These are phyloP conservation scores for Sparassis latifolia DNA, from an alignment of 1,284 basidiomycete species.

Conservation along the genomic window DNA sequence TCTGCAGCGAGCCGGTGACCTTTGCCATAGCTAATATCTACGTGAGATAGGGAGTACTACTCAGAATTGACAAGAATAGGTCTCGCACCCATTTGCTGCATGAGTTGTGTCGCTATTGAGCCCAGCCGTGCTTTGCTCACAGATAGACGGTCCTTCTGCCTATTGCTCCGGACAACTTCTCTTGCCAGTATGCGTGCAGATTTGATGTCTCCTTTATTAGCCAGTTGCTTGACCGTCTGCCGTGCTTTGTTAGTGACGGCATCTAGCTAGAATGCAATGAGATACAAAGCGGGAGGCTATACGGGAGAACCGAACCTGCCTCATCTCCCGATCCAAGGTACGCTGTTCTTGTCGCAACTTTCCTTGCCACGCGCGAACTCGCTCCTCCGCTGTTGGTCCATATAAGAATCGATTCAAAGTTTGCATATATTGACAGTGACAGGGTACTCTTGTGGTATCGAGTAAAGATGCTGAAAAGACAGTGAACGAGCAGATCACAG, in stretches of 20 bases:
- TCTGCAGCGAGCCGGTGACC: conserved; percentile 94
- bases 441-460: too few relatives aligned
- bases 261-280: conserved; percentile 61
- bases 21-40: conserved; percentile 81
- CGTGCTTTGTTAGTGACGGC: conserved; percentile 78
- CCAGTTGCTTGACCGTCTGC: conserved; percentile 82
- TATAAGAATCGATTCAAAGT: conserved; percentile 87
- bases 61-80: conserved; percentile 8
- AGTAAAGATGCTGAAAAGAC: too few relatives aligned
- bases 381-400: conserved; percentile 92
- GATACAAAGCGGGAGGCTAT: conserved; percentile 11
- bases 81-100: conserved; percentile 82
- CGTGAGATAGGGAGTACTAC: not conserved
- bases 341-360: conserved; percentile 80
- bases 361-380: conserved; percentile 81
- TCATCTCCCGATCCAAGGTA: conserved; percentile 85
- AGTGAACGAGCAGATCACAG: too few relatives aligned
- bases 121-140: conserved; percentile 91
- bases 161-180: conserved; percentile 92
- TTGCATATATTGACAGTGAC: conserved; percentile 51
- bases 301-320: conserved; percentile 61
- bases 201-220: conserved; percentile 88
- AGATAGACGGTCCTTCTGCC: conserved; percentile 90
- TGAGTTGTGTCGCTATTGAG: conserved; percentile 87
- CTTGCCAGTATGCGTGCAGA: conserved; percentile 87